A percentile compares a stretch with the other conserved stretches of the same genome.
Conservation (phyloP, 352 stramenopile species). For the Thalassiosira ordinaria region DNA sequence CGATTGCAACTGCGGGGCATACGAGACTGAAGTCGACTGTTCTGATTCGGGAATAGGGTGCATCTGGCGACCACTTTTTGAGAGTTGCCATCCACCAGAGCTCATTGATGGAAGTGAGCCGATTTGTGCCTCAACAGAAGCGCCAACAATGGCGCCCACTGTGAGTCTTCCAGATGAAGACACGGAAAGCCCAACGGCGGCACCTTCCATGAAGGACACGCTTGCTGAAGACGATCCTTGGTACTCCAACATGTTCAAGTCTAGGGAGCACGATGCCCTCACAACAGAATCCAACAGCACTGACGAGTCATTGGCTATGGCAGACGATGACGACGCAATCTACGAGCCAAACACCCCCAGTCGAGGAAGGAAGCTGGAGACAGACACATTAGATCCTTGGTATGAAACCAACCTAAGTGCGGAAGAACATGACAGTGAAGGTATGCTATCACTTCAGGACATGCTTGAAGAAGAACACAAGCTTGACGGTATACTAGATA, state of each 20-base stretch:
- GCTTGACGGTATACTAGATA: no score
- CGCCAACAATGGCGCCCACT: conserved; percentile 65
- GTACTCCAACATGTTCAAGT: conserved; percentile 68
- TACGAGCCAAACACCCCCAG: not conserved
- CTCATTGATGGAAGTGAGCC: conserved; percentile 65
- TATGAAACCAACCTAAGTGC: conserved; percentile 53
- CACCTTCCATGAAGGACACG: not conserved
- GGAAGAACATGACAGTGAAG: no score
- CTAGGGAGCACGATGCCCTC: conserved; percentile 52
- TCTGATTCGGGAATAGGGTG: conserved; percentile 58
- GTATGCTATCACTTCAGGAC: no score
- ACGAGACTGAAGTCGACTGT: conserved; percentile 63
- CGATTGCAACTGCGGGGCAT: conserved; percentile 64
- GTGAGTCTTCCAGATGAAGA: conserved; percentile 38
- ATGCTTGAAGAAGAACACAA: no score
- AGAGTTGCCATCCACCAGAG: conserved; percentile 69
- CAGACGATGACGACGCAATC: conserved; percentile 48
- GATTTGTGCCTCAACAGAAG: conserved; percentile 60
- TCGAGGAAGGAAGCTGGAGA: conserved; percentile 21
- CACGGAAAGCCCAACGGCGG: conserved; percentile 35
- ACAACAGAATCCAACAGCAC: conserved; percentile 43
- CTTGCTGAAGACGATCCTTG: conserved; percentile 41
- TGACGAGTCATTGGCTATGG: conserved; percentile 26
- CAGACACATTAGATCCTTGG: conserved; percentile 25
- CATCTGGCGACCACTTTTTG: conserved; percentile 66